These are phyloP conservation scores for Irpex sp. DNA, from an alignment of 1,284 basidiomycete species.

Conservation along the genomic window DNA sequence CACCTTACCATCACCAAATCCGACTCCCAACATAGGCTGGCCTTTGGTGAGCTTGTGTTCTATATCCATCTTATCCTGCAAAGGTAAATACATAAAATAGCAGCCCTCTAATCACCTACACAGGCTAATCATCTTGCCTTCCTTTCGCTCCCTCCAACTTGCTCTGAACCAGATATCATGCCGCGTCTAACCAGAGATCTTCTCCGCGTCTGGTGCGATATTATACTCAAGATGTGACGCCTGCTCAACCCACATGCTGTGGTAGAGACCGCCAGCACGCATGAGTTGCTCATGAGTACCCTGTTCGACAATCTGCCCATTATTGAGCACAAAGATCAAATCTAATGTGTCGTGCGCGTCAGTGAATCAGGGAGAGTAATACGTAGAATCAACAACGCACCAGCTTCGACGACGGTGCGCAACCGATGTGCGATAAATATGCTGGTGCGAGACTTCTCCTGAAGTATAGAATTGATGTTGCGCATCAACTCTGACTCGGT, in stretches of 20 bases:
- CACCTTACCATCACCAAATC: no score
- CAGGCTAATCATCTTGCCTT: neutral
- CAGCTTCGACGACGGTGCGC: slow-evolving; percentile 87
- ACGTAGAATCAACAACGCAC: slow-evolving; percentile 35
- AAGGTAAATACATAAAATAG: no score
- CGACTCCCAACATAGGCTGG: no score
- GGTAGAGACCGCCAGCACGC: slow-evolving; percentile 70
- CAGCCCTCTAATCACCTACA: no score
- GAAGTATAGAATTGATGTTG: slow-evolving; percentile 82
- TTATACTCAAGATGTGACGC: slow-evolving; percentile 28
- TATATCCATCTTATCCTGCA: no score
- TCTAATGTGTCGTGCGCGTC: slow-evolving; percentile 41
- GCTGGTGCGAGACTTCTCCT: slow-evolving; percentile 80
- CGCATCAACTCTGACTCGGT: slow-evolving; percentile 95
- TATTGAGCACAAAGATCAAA: slow-evolving; percentile 85
- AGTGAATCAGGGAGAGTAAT: slow-evolving; percentile 6
- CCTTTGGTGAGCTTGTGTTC: no score
- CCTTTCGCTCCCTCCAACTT: neutral
- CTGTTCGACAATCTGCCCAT: slow-evolving; percentile 84
- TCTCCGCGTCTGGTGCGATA: neutral
- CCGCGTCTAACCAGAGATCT: neutral
- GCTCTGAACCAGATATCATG: neutral
- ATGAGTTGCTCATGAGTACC: slow-evolving; percentile 90
- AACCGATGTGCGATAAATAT: slow-evolving; percentile 95
- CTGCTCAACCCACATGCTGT: slow-evolving; percentile 87